phyloP scores from a whole-genome alignment of 2,329 filamentous ascomycete genomes.

The Scopulariopsis brevicaulis region DNA sequence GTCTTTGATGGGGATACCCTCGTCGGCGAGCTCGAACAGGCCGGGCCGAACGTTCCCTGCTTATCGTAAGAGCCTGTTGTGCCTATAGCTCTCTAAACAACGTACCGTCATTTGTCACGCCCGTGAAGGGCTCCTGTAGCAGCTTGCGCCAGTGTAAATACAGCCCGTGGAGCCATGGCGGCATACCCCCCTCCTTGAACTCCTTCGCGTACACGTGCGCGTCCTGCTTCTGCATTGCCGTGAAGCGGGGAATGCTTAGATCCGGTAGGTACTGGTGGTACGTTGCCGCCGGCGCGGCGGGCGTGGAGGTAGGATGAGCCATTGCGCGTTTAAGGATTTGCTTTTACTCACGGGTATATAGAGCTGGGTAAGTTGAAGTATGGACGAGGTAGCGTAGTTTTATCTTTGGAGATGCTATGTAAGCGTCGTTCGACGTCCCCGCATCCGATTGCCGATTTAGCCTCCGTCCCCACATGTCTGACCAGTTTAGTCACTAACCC shows the following conservation, averaged over 20 bases:
- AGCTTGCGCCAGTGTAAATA: slow-evolving; percentile 48
- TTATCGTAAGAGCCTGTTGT: neutral
- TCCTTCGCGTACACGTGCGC: slow-evolving; percentile 48
- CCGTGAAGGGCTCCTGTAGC: slow-evolving; percentile 56
- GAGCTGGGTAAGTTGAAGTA: no score
- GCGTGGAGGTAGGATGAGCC: neutral
- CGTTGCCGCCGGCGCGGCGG: slow-evolving; percentile 1
- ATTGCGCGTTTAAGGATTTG: neutral
- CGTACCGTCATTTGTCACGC: slow-evolving; percentile 57
- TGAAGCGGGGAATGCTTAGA: slow-evolving; percentile 48
- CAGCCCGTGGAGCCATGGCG: slow-evolving; percentile 56
- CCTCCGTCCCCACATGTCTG: no score
- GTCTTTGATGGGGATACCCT: slow-evolving; percentile 44
- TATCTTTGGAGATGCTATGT: no score
- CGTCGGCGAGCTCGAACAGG: slow-evolving; percentile 50
- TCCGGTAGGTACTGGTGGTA: slow-evolving; percentile 38
- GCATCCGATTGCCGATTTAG: no score
- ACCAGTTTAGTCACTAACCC: no score
- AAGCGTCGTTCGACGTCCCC: no score
- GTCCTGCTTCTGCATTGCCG: slow-evolving; percentile 49
- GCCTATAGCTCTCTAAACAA: slow-evolving; percentile 3
- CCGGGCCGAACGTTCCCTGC: slow-evolving; percentile 36
- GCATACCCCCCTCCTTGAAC: slow-evolving; percentile 45
- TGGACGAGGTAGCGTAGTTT: no score
- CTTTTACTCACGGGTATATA: no score